Evolutionary conservation across 495 filamentous ascomycete genomes (phyloP).

Genomic region (Talaromyces borbonicus): DNA sequence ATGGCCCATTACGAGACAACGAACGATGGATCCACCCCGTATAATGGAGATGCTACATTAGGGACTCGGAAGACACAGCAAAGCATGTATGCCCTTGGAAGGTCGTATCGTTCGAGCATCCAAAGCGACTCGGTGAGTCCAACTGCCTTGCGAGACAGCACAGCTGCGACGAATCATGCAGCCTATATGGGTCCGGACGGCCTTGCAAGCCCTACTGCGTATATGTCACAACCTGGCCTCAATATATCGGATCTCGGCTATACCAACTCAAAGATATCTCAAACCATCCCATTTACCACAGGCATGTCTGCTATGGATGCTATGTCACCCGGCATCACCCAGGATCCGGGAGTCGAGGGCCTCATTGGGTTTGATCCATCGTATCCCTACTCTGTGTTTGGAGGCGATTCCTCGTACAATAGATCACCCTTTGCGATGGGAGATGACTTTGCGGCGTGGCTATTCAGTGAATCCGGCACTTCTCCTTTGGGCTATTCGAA

Average conservation of each 20-base stretch:
- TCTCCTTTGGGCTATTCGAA: slow-evolving; percentile 24
- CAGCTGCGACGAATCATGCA: slow-evolving; percentile 8
- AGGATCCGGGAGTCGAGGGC: slow-evolving; percentile 30
- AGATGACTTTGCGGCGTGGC: slow-evolving; percentile 84
- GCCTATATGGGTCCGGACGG: slow-evolving; percentile 21
- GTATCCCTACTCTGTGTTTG: slow-evolving; percentile 75
- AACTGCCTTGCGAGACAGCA: slow-evolving; percentile 9
- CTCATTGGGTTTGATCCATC: slow-evolving; percentile 55
- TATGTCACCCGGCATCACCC: slow-evolving; percentile 22
- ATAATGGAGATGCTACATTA: neutral
- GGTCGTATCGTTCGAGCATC: neutral
- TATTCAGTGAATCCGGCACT: slow-evolving; percentile 60
- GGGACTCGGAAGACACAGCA: slow-evolving; percentile 11
- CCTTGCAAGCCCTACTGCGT: slow-evolving; percentile 15
- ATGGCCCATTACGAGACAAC: neutral
- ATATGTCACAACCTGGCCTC: slow-evolving; percentile 14
- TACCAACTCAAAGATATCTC: slow-evolving; percentile 2
- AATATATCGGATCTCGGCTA: slow-evolving; percentile 4
- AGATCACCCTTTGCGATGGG: slow-evolving; percentile 83
- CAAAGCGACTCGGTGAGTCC: slow-evolving; percentile 12
- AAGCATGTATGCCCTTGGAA: neutral
- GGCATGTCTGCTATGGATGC: slow-evolving; percentile 16
- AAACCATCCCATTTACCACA: slow-evolving; percentile 8
- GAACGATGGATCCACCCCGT: neutral
- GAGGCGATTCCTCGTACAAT: slow-evolving; percentile 58